Base-by-base conservation (phyloP, 2,329 filamentous ascomycete genomes). In the Emmonsiellopsis sp. region DNA sequence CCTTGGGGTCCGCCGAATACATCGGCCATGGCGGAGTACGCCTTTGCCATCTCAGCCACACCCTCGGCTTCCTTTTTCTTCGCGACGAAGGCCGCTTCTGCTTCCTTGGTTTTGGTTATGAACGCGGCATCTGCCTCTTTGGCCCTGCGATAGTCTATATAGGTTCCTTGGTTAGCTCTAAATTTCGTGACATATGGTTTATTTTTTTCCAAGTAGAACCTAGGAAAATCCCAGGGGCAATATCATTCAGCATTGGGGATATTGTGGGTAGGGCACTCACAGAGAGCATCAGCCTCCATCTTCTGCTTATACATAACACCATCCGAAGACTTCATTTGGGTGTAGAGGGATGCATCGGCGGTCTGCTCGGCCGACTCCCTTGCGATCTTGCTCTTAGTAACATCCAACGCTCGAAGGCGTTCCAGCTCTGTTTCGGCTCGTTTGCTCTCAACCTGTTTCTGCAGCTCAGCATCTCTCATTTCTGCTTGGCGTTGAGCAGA, bases 341-440 rank as follows among this genome's bases (percentile, higher is more conserved):
- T 70, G 63, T 78, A 77, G 58, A 72, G 75, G 52, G 69, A 62
- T 16, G 77, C 77, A 58, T 78, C 72, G 2, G 78, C 77, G 46
- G 75, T 60, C 57, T 73, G 63, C 53, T 72, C 63, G 3, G 68
- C 64, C 5, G 67, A 65, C 56, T 77, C 75, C 52, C 73, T 71
- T 30, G 74, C 73, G 45, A 74, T 74, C 66, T 79, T 76, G 54
- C 88, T 88, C 70, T 89, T 84, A 54, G 88, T 87, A 61, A 94
- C 87, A 58, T 89, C 86, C 3, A 75, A 81, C 7, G 89, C 89
- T 60, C 89, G 79, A 35, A 89, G 81, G 54, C 87, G 82, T 69
- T 94, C 89, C 54, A 93, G 76, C 73, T 93, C 87, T 59, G 89
- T 90, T 34, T 81, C 80, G 0, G 87, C 89, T 53, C 86, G 84